phyloP scores from a whole-genome alignment of 371 early-diverging fungal genomes.

The Sporodiniella umbellata region DNA sequence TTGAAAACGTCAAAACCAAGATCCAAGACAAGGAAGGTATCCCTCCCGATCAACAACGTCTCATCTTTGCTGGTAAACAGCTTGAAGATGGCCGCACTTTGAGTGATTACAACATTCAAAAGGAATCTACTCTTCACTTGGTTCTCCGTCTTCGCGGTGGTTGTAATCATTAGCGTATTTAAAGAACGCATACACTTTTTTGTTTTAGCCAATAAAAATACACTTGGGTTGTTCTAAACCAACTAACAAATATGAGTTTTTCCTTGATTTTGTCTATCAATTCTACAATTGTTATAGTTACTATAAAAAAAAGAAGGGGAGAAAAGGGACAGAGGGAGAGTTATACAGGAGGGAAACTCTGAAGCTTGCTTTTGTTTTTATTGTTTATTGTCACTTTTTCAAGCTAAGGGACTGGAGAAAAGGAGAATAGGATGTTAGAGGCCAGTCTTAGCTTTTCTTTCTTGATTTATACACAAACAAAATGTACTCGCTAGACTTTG shows the following conservation, averaged over 20 bases:
- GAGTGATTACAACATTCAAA: constrained; percentile 55
- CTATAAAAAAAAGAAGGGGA: too few relatives aligned
- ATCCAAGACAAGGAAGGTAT: constrained; percentile 11
- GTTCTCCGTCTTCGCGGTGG: constrained; percentile 94
- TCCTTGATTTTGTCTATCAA: too few relatives aligned
- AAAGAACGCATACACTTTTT: background rate
- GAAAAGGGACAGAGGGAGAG: too few relatives aligned
- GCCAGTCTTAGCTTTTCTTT: background rate
- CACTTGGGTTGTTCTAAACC: too few relatives aligned
- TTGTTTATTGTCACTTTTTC: too few relatives aligned
- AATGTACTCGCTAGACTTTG: constrained; percentile 36
- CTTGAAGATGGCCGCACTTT: constrained; percentile 91
- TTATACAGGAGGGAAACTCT: too few relatives aligned
- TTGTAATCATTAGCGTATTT: too few relatives aligned
- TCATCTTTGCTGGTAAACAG: constrained; percentile 98
- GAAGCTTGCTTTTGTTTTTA: too few relatives aligned
- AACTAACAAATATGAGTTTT: too few relatives aligned
- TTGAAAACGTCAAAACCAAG: constrained; percentile 9
- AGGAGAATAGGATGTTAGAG: background rate
- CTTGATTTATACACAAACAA: background rate
- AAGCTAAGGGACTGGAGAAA: too few relatives aligned
- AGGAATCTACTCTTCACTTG: constrained; percentile 67
- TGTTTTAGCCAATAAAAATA: too few relatives aligned
- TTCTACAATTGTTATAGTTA: too few relatives aligned
- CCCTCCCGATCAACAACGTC: constrained; percentile 96